Base-by-base conservation (phyloP, 192 early-diverging fungal species). In the Podila epigama region DNA sequence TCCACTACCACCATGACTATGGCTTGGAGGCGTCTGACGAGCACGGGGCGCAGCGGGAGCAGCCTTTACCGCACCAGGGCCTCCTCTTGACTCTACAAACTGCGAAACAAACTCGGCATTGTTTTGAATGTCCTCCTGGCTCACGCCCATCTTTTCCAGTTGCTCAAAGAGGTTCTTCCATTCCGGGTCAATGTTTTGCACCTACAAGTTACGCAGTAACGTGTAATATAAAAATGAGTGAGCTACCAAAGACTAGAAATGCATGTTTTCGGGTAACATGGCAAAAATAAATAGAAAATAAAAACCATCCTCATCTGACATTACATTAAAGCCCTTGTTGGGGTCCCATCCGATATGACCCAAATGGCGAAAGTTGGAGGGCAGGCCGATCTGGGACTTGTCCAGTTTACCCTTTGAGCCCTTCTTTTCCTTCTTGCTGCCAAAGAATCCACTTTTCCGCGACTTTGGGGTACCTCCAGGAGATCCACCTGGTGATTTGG, bases 151-250 rank as follows among this genome's bases (percentile, higher is more conserved):
- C 29, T 86, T 82, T 5, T 85, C 83, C 68, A 94, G 79, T 51
- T 88, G 84, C 68, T 89, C 87, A 63, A 94, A 87, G n/a, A 94
- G 60, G 54, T 84, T 81, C 51, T 84, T 86, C 86, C 91, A 92
- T 70, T 89, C 83, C 57, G 88, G 89, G 63, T 90, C 87, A 36
- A 89, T 88, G 60, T 90, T 90, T 52, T 89, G 89, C 15, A 89
- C 84, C 81, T 83, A 71, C 4, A 20, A 50, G 27, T 16, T 40
- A 22, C 8, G 7, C 18, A 36, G 35, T 9, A 51, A 3, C 2
- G 20, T 33, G 35, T 2, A 58, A 63, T 41, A 35, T 10, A 40
- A 70, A 41, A 34, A 33, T 8, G 29, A 54, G 27, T 29, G 18
- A 40, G 34, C n/a, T n/a, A n/a, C n/a, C n/a, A n/a, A n/a, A n/a